A percentile compares a stretch with the other conserved stretches of the same genome.
Conservation (phyloP, 2,329 filamentous ascomycete species). For the Epichloe gansuensis region DNA sequence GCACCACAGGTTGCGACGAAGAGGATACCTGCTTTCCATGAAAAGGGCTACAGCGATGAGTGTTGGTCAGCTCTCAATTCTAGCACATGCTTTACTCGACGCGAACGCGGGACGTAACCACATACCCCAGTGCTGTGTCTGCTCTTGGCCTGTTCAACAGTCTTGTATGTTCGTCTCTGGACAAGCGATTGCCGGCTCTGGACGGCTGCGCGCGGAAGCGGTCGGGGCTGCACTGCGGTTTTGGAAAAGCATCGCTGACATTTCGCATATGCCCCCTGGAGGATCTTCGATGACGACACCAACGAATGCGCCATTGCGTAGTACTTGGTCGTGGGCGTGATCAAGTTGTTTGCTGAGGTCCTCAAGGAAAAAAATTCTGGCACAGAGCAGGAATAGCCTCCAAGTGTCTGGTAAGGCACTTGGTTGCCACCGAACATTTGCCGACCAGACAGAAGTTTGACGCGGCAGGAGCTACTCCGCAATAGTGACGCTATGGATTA, state of each 20-base stretch:
- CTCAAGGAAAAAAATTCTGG: not conserved
- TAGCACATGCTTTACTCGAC: not conserved
- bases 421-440: slow-evolving; percentile 9
- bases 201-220: slow-evolving; percentile 17
- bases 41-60: slow-evolving; percentile 59
- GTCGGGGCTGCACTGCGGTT: slow-evolving; percentile 21
- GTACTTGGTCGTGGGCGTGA: not conserved
- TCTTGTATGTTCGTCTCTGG: slow-evolving; percentile 33
- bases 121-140: slow-evolving; percentile 43
- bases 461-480: not conserved
- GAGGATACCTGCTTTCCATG: slow-evolving; percentile 75
- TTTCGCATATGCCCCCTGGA: slow-evolving; percentile 21
- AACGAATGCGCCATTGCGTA: slow-evolving; percentile 26
- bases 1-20: slow-evolving; percentile 69
- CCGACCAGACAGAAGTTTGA: not conserved
- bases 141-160: slow-evolving; percentile 46
- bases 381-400: not conserved
- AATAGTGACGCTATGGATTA: too few relatives aligned
- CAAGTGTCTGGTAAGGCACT: not conserved
- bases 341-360: not conserved
- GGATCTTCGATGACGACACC: slow-evolving; percentile 20
- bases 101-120: not conserved
- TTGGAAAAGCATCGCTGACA: slow-evolving; percentile 29
- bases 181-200: slow-evolving; percentile 22
- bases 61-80: slow-evolving; percentile 14